Evolutionary conservation across 2,329 filamentous ascomycete genomes (phyloP), one percentile per base, ranked within the genome.

Genomic region (Madurella fahalii): DNA sequence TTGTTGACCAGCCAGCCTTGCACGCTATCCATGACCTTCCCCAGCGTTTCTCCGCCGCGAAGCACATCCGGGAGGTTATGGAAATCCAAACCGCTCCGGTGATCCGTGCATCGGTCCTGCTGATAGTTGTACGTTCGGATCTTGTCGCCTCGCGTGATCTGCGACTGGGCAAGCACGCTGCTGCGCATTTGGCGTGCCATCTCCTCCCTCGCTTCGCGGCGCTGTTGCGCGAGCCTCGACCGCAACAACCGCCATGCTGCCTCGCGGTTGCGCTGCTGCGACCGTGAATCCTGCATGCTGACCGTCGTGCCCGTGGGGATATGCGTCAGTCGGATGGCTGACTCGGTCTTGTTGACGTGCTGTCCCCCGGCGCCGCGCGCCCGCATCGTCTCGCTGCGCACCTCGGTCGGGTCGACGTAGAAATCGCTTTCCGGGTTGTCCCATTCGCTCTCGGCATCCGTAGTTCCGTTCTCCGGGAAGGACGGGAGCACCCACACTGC

Each of bases 271-370:
- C 89, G 84, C 63, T 89, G 85, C 74, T 99, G 94, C 42, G 90
- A 96, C 52, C 94, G 83, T 50, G 85, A 86, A 69, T 99, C 94
- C 71, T 99, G 94, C 80, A 97, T 95, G 12, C 86, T 86, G 13
- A 97, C 92, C 2, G 89, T 83, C 0, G 85, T 94, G 43, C 88
- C 89, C 1, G 91, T 95, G 2, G 94, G 94, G 7, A 87, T 72
- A 74, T 99, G 94, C 2, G 92, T 97, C 65, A 99, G 78, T 9
- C 94, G 86, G 58, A 99, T 89, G 3, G 94, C 94, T 31, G 90
- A 96, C 74, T 99, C 94, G 0, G 94, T 99, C 70, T 93, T 96
- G 74, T 99, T 99, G 68, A 99, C 94, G 72, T 99, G 94, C 74
- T 99, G 94, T 1, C 94, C 94, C 32, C 94, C 94, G 0, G 94